Conservation (phyloP, 1,284 basidiomycete genomes). For the Rhodofomes roseus region DNA sequence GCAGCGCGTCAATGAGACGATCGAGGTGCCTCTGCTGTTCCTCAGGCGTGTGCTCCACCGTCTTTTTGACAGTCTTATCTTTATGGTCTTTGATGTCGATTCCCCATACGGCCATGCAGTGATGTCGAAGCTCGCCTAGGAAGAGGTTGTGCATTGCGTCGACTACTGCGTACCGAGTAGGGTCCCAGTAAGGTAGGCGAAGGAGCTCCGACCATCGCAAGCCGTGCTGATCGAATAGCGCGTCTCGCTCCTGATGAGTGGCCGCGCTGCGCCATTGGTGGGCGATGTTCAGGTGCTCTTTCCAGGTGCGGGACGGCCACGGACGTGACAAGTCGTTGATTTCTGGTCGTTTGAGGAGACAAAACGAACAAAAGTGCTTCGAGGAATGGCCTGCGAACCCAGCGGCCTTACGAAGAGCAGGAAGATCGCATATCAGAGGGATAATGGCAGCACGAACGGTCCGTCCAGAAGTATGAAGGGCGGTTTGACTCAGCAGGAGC, state of each 20-base stretch:
- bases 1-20: too few relatives aligned
- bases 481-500: conserved; percentile 24
- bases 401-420: conserved; percentile 25
- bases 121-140: conserved; percentile 21
- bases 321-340: conserved; percentile 5
- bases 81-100: not conserved
- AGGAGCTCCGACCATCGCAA: conserved; percentile 27
- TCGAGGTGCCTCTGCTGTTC: too few relatives aligned
- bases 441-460: conserved; percentile 23
- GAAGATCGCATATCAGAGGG: conserved; percentile 29
- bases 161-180: conserved; percentile 21
- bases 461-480: conserved; percentile 22
- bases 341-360: conserved; percentile 6
- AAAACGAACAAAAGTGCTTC: conserved; percentile 17
- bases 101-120: conserved; percentile 21
- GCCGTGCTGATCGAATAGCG: conserved; percentile 21
- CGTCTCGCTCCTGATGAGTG: conserved; percentile 10
- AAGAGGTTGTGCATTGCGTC: conserved; percentile 32
- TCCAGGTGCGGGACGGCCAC: conserved; percentile 10
- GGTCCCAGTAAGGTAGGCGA: conserved; percentile 33
- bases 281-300: conserved; percentile 15
- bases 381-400: conserved; percentile 10
- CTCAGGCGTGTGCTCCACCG: too few relatives aligned
- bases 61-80: too few relatives aligned
- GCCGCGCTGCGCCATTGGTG: conserved; percentile 21